Percentiles rank a stretch among this genome's conserved stretches.
These are phyloP conservation scores for Spathaspora boniae DNA, from an alignment of 805 yeast species.

Conservation along the genomic window DNA sequence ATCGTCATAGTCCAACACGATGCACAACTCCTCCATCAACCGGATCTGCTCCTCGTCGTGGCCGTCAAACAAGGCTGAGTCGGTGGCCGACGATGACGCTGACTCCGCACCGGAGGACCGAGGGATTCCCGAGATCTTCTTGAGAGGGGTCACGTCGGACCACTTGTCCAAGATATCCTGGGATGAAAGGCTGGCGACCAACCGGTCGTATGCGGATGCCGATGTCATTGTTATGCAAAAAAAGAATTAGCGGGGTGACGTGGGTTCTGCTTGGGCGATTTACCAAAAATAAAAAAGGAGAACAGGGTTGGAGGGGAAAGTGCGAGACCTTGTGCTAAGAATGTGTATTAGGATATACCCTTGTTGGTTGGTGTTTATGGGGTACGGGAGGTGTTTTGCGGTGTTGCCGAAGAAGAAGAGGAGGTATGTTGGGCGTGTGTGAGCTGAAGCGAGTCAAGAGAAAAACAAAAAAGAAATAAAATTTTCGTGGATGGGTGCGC, in stretches of 20 bases:
- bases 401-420: too few relatives aligned
- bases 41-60: slow-evolving; percentile 93
- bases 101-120: slow-evolving; percentile 37
- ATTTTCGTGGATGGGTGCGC: too few relatives aligned
- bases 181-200: slow-evolving; percentile 50
- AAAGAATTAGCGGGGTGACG: background rate
- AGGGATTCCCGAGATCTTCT: slow-evolving; percentile 56
- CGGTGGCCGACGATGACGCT: slow-evolving; percentile 17
- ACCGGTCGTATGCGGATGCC: slow-evolving; percentile 16
- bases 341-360: too few relatives aligned
- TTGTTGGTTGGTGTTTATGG: too few relatives aligned
- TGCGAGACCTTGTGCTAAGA: too few relatives aligned
- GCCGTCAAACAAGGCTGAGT: slow-evolving; percentile 62
- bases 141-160: slow-evolving; percentile 66
- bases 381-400: too few relatives aligned
- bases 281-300: background rate
- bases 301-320: background rate
- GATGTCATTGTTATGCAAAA: slow-evolving; percentile 1
- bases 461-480: too few relatives aligned
- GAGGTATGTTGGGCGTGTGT: too few relatives aligned
- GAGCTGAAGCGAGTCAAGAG: too few relatives aligned
- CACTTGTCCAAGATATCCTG: slow-evolving; percentile 54
- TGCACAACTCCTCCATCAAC: slow-evolving; percentile 95
- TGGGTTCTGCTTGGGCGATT: background rate
- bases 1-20: slow-evolving; percentile 86